phyloP scores from a whole-genome alignment of 345 rosid species.

The Hirschfeldia incana region DNA sequence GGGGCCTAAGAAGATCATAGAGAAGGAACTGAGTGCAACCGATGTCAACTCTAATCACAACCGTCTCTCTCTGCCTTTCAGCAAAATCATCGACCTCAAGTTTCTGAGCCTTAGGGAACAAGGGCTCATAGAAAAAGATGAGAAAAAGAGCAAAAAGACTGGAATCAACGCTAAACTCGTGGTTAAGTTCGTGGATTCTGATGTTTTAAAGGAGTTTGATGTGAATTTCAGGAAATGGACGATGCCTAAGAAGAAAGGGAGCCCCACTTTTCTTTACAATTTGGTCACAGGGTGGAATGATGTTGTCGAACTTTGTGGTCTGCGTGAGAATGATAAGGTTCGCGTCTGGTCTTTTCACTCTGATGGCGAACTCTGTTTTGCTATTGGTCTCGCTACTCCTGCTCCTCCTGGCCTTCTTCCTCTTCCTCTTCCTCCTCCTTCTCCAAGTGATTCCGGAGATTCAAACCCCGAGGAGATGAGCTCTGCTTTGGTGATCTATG shows the following conservation, averaged over 20 bases:
- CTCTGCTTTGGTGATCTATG: constrained; percentile 1
- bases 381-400: not conserved
- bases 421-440: not conserved
- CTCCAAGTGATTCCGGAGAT: not conserved
- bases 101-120: not conserved
- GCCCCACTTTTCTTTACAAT: not conserved
- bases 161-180: not conserved
- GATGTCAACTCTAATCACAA: not conserved
- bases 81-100: not conserved
- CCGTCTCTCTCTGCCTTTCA: constrained; percentile 24
- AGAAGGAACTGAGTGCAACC: not conserved
- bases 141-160: not conserved
- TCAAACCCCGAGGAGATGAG: not conserved
- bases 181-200: not conserved
- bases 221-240: not conserved
- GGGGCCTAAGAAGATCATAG: not conserved
- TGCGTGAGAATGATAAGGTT: not conserved
- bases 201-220: not conserved
- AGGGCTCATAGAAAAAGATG: not conserved
- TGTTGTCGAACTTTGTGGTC: not conserved
- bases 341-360: not conserved
- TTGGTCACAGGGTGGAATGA: not conserved
- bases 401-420: not conserved
- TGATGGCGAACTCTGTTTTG: not conserved
- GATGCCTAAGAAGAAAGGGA: not conserved